These are phyloP conservation scores for Phytophthora litchii DNA, from an alignment of 352 stramenopile genomes.

Conservation along the genomic window DNA sequence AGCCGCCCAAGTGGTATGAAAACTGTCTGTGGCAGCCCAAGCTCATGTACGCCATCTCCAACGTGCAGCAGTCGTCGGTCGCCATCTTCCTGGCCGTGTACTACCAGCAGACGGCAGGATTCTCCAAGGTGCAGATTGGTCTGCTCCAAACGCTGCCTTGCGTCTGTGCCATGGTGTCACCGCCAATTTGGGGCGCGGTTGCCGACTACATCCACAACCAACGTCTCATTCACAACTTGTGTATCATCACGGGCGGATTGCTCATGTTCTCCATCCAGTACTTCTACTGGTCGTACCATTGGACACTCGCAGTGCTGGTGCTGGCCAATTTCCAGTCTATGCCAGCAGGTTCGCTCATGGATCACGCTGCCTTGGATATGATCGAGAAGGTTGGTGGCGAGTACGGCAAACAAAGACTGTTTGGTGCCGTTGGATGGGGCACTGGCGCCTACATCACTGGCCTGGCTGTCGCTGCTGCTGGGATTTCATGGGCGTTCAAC, in stretches of 20 bases:
- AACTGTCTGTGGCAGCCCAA: conserved; percentile 62
- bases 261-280: conserved; percentile 68
- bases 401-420: conserved; percentile 81
- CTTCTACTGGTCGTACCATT: conserved; percentile 46
- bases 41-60: conserved; percentile 73
- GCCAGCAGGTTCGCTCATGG: conserved; percentile 58
- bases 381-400: conserved; percentile 71
- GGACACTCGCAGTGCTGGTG: conserved; percentile 49
- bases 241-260: conserved; percentile 55
- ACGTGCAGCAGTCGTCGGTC: conserved; percentile 59
- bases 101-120: conserved; percentile 59
- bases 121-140: conserved; percentile 78
- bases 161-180: conserved; percentile 64
- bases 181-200: conserved; percentile 69
- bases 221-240: conserved; percentile 62
- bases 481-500: conserved; percentile 76
- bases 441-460: conserved; percentile 59
- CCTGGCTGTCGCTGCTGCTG: conserved; percentile 51
- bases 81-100: conserved; percentile 78
- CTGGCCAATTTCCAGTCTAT: conserved; percentile 61
- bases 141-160: conserved; percentile 67
- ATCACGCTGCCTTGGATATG: conserved; percentile 71
- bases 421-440: conserved; percentile 71
- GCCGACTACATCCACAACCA: conserved; percentile 66
- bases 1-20: conserved; percentile 27